Base-by-base conservation (phyloP, 192 early-diverging fungal species). In the Umbelopsis vinacea region DNA sequence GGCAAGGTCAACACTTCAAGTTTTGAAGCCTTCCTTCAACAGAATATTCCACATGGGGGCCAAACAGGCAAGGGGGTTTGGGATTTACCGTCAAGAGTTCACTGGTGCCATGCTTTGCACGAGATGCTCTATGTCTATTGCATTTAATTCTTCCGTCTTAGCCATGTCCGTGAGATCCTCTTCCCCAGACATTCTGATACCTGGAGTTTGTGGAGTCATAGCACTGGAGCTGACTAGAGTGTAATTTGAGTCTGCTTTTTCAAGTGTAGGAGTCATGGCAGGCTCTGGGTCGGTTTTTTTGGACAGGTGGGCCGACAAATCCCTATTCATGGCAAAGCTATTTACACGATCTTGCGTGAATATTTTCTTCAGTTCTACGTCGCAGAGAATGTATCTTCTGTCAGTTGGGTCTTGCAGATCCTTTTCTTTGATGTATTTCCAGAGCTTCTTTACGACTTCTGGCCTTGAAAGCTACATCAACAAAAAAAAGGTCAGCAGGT, bases 251-350 rank as follows among this genome's bases (percentile, higher is more conserved):
- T 63, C 57, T 0, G 29, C 2, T 63, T 63, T 29, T 35, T 63
- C 57, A 3, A 35, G 57, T 29, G 57, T 37, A 6, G 57, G 14
- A n/a, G 57, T 19, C 15, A 33, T 14, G 2, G 3, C 52, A 38
- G 63, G 47, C 38, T 46, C 23, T 54, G 50, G 38, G 8, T 55
- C 21, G 14, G 29, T 76, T 46, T 82, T 81, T 37, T 86, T 86
- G 43, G 78, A 77, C 33, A 90, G 66, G 69, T 91, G 89, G n/a
- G 57, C 78, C 24, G 78, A 77, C 23, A 90, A 70, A 71, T 86
- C 77, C 52, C 81, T 86, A 74, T 88, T 89, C 88, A 90, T 90
- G 0, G 78, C 75, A 70, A 90, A 90, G 38, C 83, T 86, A 66
- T 83, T 84, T 43, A 90, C 81, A 52, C 83, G 26, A 45, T 85